Base-by-base conservation (phyloP, 345 rosid species). In the Brassica cretica region DNA sequence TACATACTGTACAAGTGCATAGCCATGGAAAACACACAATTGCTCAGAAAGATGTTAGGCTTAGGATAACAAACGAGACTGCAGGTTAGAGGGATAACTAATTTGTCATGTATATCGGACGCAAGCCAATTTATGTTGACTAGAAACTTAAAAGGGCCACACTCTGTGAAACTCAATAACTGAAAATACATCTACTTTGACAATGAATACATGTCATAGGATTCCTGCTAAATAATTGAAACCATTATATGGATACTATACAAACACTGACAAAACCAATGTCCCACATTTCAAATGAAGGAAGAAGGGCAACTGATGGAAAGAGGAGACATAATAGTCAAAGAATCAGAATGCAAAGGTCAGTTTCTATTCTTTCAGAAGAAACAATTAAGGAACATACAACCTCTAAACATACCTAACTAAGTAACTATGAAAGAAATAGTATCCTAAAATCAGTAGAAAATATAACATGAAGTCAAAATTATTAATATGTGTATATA, bases 381-480 rank as follows among this genome's bases (percentile, higher is more conserved):
- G 16, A 21, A 72, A 59, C 35, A 59, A 33, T 1, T 44, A 15
- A 2, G 25, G 66, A 53, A 46, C 29, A 18, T 21, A 72, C 5
- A 72, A 14, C 72, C 37, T 61, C 24, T 53, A 16, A 53, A 6
- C 16, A 15, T 53, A 60, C 44, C 60, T 51, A 51, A 63, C 70
- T 51, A 37, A 12, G 30, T 51, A 51, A 63, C 70, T 51, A 37
- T 16, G 30, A 62, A 74, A 60, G 32, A 8, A 53, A 51, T 8
- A 51, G 19, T 35, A 68, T 63, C 75, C 63, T 67, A 67, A 27
- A 44, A 51, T 27, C 74, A 51, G 78, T 68, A 73, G 56, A 44
- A 35, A 8, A 41, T 58, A 32, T 41, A 58, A 18, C 25, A n/a
- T 21, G 19, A 75, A 10, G 58, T 21, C 70, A 3, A 41, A 75